A percentile compares a stretch with the other conserved stretches of the same genome.
Evolutionary conservation across 1,284 basidiomycete species (phyloP).

Genomic region (Pseudozyma hubeiensis): DNA sequence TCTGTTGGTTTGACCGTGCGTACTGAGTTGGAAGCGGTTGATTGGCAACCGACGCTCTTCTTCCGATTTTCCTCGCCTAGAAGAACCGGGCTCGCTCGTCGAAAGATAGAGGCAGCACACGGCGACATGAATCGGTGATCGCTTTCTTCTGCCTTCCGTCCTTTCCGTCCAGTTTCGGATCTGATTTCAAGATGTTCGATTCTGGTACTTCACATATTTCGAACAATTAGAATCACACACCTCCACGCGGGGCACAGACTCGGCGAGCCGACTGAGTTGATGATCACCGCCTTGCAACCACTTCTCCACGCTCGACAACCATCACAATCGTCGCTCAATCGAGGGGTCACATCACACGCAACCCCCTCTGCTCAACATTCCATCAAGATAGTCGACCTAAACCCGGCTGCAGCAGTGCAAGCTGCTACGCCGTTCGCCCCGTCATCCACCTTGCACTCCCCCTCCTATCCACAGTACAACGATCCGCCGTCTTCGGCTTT

Average conservation of each 20-base stretch:
- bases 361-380: constrained; percentile 4
- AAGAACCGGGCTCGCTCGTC: neutral
- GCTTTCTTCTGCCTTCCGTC: neutral
- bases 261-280: neutral
- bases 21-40: neutral
- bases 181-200: neutral
- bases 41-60: constrained; percentile 11
- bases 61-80: constrained; percentile 24
- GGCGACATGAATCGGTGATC: constrained; percentile 15
- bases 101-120: constrained; percentile 18
- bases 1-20: constrained; percentile 7
- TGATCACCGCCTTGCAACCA: neutral
- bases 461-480: constrained; percentile 28
- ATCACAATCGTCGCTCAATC: constrained; percentile 15
- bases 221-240: neutral
- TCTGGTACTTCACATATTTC: neutral
- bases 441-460: constrained; percentile 5
- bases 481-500: constrained; percentile 22
- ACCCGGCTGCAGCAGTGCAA: constrained; percentile 38
- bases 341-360: constrained; percentile 18
- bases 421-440: constrained; percentile 24
- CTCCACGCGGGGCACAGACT: neutral
- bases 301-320: constrained; percentile 1
- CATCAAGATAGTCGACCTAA: constrained; percentile 38
- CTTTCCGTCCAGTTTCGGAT: neutral